A percentile compares a stretch with the other conserved stretches of the same genome.
Conservation (phyloP, 495 filamentous ascomycete genomes). For the Penicillium pulvis region DNA sequence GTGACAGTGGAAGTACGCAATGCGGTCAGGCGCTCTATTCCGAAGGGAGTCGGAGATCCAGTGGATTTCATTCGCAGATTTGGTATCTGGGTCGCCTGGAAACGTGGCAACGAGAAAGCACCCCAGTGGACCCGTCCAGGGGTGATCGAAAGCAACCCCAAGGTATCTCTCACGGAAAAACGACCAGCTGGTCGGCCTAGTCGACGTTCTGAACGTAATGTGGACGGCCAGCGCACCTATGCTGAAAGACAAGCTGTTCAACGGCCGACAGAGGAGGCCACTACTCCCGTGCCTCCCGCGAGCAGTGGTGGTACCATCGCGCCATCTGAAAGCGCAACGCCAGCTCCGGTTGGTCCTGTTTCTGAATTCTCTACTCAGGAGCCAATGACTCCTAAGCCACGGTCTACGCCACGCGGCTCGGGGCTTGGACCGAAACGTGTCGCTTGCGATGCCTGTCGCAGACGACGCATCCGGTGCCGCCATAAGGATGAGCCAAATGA, state of each 20-base stretch:
- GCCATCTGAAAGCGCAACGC: constrained; percentile 26
- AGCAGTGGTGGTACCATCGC: constrained; percentile 16
- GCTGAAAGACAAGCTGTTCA: constrained; percentile 49
- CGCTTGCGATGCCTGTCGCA: constrained; percentile 57
- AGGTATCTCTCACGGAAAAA: constrained; percentile 45
- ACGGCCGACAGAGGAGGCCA: constrained; percentile 35
- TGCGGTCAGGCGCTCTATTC: constrained; percentile 65
- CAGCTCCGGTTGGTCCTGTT: constrained; percentile 18
- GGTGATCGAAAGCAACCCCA: constrained; percentile 47
- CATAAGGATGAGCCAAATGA: constrained; percentile 53
- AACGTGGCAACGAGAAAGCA: constrained; percentile 68
- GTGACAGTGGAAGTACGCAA: constrained; percentile 57
- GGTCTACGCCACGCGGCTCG: constrained; percentile 36
- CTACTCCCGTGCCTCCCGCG: constrained; percentile 17
- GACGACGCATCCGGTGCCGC: constrained; percentile 54
- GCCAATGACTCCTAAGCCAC: constrained; percentile 33
- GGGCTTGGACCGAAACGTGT: constrained; percentile 54
- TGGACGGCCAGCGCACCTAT: constrained; percentile 48
- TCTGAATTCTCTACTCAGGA: constrained; percentile 30
- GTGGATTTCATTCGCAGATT: constrained; percentile 62
- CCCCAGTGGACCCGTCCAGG: constrained; percentile 65
- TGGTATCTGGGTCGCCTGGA: constrained; percentile 74
- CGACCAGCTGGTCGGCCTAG: constrained; percentile 47
- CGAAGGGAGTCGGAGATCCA: constrained; percentile 63
- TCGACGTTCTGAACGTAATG: constrained; percentile 48